Percentiles rank a stretch among this genome's conserved stretches.
phyloP scores from a whole-genome alignment of 768 basidiomycete genomes.

The Harrya chromipes region DNA sequence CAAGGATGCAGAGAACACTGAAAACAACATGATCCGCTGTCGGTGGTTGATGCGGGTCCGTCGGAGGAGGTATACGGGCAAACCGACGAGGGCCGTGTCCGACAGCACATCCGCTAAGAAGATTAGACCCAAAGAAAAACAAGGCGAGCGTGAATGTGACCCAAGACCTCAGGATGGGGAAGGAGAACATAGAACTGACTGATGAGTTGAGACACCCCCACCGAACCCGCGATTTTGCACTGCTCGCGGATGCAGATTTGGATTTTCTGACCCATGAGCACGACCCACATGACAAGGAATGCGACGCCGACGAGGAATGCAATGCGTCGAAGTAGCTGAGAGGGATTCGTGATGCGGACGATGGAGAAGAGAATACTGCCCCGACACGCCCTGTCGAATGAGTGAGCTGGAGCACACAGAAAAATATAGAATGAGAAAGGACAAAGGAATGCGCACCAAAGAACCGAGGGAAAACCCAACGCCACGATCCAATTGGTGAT shows the following conservation, averaged over 20 bases:
- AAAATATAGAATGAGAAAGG: neutral
- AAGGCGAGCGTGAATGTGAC: neutral
- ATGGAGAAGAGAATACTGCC: constrained; percentile 25
- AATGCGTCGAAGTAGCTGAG: constrained; percentile 3
- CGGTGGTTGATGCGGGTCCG: constrained; percentile 1
- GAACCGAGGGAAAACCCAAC: constrained; percentile 15
- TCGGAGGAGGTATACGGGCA: constrained; percentile 16
- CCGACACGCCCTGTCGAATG: constrained; percentile 18
- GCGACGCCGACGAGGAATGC: constrained; percentile 4
- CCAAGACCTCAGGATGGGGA: neutral
- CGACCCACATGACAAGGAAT: constrained; percentile 26
- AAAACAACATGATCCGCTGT: constrained; percentile 18
- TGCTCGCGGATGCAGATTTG: neutral
- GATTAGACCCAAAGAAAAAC: neutral
- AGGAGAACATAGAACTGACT: constrained; percentile 15
- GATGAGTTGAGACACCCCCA: constrained; percentile 19
- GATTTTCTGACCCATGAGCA: constrained; percentile 14
- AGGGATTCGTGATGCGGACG: constrained; percentile 15
- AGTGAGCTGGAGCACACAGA: constrained; percentile 1
- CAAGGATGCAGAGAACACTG: constrained; percentile 19
- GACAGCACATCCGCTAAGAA: constrained; percentile 20
- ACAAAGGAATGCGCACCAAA: constrained; percentile 16
- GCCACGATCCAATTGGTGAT: constrained; percentile 11
- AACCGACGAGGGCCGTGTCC: constrained; percentile 15
- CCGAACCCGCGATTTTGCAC: constrained; percentile 2